Base-by-base conservation (phyloP, 2,329 filamentous ascomycete genomes). In the Pyricularia sp. region DNA sequence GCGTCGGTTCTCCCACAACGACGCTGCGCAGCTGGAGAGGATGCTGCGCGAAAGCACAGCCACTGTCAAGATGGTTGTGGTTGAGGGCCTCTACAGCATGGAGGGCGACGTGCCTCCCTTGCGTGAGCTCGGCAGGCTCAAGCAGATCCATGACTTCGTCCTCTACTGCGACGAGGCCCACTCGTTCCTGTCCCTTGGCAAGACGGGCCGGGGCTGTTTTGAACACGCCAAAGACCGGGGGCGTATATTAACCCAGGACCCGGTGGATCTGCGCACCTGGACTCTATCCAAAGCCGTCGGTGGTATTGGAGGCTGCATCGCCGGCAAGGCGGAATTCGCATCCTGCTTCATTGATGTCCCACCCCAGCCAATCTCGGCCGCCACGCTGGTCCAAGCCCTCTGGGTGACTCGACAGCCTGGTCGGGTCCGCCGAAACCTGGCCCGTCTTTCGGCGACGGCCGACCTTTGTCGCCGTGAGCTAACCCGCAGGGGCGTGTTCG, bases 111-210 rank as follows among this genome's bases (percentile, higher is more conserved):
- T 68, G n/a, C 69, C 66, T 3, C 66, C 66, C 17, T 50, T 69
- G 17, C 30, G 26, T 1, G 66, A 33, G 11, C 61, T 70, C 1
- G 25, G 28, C 26, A 68, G 55, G 1, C 17, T 72, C 23, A 72
- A 72, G 59, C 59, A 65, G 3, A 17, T 58, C 0, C 70, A 72
- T 31, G 42, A 61, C 14, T 72, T 72, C 20, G 66, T 64, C 4
- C 61, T 72, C 1, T 72, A 69, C 28, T 72, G 71, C 67, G 70
- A 72, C 61, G 71, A 72, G 30, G 68, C 70, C 0, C 70, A 71
- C 33, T 71, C 71, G 0, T 71, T 72, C 23, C 63, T 72, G 1
- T 70, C 71, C 2, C 63, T 71, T 3, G 71, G 71, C 0, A 68
- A 64, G 36, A 72, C 67, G 14, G 71, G 71, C 7, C 69, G 67